These are phyloP conservation scores for Chytriomyces sp. DNA, from an alignment of 192 early-diverging fungal species.

Conservation along the genomic window DNA sequence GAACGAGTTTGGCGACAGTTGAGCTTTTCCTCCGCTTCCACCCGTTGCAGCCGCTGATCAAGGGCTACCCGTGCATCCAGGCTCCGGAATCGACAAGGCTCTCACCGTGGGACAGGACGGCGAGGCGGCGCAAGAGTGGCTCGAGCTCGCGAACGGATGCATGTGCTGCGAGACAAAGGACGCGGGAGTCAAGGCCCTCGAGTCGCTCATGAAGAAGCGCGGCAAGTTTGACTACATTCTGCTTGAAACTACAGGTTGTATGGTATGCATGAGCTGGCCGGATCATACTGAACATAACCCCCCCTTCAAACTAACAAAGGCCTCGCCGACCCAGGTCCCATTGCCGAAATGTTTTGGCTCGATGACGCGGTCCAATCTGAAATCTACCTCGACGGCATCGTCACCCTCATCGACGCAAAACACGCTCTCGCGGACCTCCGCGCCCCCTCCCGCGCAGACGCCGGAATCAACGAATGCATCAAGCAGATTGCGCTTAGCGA, in stretches of 20 bases:
- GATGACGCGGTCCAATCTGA: slow-evolving; percentile 91
- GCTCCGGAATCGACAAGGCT: slow-evolving; percentile 91
- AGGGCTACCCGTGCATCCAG: slow-evolving; percentile 29
- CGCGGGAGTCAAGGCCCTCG: slow-evolving; percentile 91
- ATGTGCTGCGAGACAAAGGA: slow-evolving; percentile 94
- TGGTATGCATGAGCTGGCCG: too few species aligned
- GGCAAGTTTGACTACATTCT: slow-evolving; percentile 96
- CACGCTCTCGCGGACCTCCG: slow-evolving; percentile 46
- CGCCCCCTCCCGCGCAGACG: slow-evolving; percentile 55
- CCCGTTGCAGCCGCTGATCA: background rate
- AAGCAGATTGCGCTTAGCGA: slow-evolving; percentile 89
- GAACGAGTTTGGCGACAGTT: slow-evolving; percentile 97
- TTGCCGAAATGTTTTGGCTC: slow-evolving; percentile 96
- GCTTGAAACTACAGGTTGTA: slow-evolving; percentile 94
- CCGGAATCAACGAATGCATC: slow-evolving; percentile 72
- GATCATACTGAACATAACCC: too few species aligned
- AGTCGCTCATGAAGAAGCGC: slow-evolving; percentile 87
- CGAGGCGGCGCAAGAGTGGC: slow-evolving; percentile 90
- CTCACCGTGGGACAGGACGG: slow-evolving; percentile 81
- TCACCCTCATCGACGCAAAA: slow-evolving; percentile 72
- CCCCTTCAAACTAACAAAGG: too few species aligned
- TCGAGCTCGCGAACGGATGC: slow-evolving; percentile 96
- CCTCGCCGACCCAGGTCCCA: slow-evolving; percentile 72
- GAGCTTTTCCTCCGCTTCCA: background rate
- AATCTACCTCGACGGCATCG: slow-evolving; percentile 88